Evolutionary conservation across 2,329 filamentous ascomycete species (phyloP).

Genomic region (Calonectria montana): DNA sequence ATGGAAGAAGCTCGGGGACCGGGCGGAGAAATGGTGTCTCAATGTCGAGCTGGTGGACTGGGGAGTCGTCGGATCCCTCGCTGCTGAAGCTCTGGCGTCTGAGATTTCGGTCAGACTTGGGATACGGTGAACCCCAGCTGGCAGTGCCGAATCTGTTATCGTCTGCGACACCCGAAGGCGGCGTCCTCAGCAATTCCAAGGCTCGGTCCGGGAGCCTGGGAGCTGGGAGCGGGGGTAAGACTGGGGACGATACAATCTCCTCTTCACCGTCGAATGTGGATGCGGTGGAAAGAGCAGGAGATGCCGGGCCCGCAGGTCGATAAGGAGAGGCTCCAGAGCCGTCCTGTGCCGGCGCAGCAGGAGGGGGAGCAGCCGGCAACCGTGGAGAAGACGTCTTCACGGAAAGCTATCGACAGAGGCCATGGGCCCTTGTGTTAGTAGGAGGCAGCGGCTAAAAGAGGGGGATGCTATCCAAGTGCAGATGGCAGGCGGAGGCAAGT

Average conservation of each 20-base stretch:
- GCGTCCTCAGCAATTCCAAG: slow-evolving; percentile 66
- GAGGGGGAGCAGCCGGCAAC: slow-evolving; percentile 61
- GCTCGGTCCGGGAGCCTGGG: slow-evolving; percentile 69
- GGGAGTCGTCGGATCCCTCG: slow-evolving; percentile 69
- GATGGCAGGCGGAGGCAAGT: slow-evolving; percentile 21
- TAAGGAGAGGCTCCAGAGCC: slow-evolving; percentile 54
- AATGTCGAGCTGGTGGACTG: slow-evolving; percentile 70
- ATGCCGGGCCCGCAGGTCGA: slow-evolving; percentile 56
- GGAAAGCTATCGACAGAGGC: slow-evolving; percentile 47
- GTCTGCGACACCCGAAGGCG: slow-evolving; percentile 50
- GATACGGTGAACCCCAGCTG: slow-evolving; percentile 94
- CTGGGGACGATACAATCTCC: slow-evolving; percentile 66
- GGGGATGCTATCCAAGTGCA: slow-evolving; percentile 30
- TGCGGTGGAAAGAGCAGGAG: slow-evolving; percentile 70
- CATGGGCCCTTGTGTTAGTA: slow-evolving; percentile 36
- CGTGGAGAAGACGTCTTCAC: slow-evolving; percentile 68
- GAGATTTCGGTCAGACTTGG: slow-evolving; percentile 68
- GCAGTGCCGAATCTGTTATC: slow-evolving; percentile 72
- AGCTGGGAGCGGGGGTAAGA: slow-evolving; percentile 68
- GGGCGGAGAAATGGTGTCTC: slow-evolving; percentile 72
- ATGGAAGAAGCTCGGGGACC: slow-evolving; percentile 57
- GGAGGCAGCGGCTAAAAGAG: slow-evolving; percentile 36
- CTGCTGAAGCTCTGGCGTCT: slow-evolving; percentile 67
- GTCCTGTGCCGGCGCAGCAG: slow-evolving; percentile 73
- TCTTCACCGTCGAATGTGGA: slow-evolving; percentile 71